Evolutionary conservation across 495 filamentous ascomycete genomes (phyloP).

Genomic region (Lophiotrema nucula): DNA sequence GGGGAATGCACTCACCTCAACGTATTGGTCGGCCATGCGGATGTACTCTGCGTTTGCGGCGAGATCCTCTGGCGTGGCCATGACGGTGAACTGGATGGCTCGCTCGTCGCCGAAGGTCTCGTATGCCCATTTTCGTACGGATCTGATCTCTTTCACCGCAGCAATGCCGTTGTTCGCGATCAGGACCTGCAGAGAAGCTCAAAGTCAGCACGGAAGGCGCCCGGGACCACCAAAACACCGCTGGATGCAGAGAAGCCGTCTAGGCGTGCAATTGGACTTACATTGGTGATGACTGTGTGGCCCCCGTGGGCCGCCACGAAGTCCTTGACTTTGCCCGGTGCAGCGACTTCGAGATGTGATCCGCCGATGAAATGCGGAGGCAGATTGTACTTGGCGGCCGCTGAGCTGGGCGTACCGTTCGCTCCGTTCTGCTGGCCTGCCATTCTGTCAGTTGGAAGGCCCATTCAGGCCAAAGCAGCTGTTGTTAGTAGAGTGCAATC

Average conservation of each 20-base stretch:
- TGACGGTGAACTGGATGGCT: slow-evolving; percentile 98
- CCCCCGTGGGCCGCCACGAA: slow-evolving; percentile 87
- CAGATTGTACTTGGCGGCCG: slow-evolving; percentile 74
- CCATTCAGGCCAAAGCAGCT: slow-evolving; percentile 15
- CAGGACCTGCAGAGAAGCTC: slow-evolving; percentile 90
- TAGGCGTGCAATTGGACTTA: slow-evolving; percentile 48
- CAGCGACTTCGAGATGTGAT: slow-evolving; percentile 76
- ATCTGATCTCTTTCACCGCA: slow-evolving; percentile 97
- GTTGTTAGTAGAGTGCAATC: background rate
- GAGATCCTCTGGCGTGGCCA: slow-evolving; percentile 99
- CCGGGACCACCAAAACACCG: no score
- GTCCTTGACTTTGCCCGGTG: slow-evolving; percentile 82
- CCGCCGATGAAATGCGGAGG: slow-evolving; percentile 94
- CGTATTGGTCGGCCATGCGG: slow-evolving; percentile 98
- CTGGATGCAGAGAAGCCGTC: no score
- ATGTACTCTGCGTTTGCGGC: slow-evolving; percentile 98
- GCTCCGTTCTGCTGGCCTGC: slow-evolving; percentile 31
- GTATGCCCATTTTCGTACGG: slow-evolving; percentile 99
- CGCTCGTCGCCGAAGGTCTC: slow-evolving; percentile 97
- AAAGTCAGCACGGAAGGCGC: background rate
- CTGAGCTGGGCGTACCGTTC: slow-evolving; percentile 59
- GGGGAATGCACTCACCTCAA: slow-evolving; percentile 63
- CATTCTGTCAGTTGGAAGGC: slow-evolving; percentile 30
- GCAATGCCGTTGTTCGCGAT: slow-evolving; percentile 99
- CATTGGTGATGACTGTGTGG: slow-evolving; percentile 96